A percentile compares a stretch with the other conserved stretches of the same genome.
Conservation (phyloP, 2,329 filamentous ascomycete species). For the Seiridium unicorne region DNA sequence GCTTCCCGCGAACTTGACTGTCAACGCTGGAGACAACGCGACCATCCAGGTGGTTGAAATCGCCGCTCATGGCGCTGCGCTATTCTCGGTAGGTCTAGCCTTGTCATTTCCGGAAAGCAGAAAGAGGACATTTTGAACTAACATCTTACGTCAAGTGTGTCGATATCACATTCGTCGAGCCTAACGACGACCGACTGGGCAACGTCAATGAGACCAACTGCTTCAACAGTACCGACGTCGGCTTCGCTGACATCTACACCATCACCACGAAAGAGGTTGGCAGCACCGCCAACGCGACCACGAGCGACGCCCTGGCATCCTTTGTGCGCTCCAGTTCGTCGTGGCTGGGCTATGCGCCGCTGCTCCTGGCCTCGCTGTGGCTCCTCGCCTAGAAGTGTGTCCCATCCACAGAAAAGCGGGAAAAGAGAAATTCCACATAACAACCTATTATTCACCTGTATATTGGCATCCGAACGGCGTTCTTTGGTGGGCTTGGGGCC, state of each 20-base stretch:
- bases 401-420: background rate
- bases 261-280: slow-evolving; percentile 49
- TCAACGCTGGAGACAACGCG: slow-evolving; percentile 78
- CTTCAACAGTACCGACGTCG: slow-evolving; percentile 79
- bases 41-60: slow-evolving; percentile 74
- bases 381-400: slow-evolving; percentile 30
- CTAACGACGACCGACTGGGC: slow-evolving; percentile 62
- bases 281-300: slow-evolving; percentile 30
- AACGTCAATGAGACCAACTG: slow-evolving; percentile 81
- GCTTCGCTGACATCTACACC: slow-evolving; percentile 76
- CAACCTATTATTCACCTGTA: background rate
- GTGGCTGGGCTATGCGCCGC: slow-evolving; percentile 40
- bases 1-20: slow-evolving; percentile 67
- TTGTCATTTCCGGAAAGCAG: background rate
- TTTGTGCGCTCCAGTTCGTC: slow-evolving; percentile 15
- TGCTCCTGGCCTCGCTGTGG: slow-evolving; percentile 37
- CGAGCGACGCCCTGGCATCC: slow-evolving; percentile 25
- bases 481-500: background rate
- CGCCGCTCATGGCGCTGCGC: slow-evolving; percentile 67
- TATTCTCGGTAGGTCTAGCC: slow-evolving; percentile 61
- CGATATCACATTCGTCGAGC: slow-evolving; percentile 87
- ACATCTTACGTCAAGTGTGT: slow-evolving; percentile 68
- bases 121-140: slow-evolving; percentile 2
- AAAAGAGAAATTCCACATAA: background rate
- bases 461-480: slow-evolving; percentile 8